Conservation (phyloP, 352 stramenopile genomes). For the Halophytophthora polymorphica region DNA sequence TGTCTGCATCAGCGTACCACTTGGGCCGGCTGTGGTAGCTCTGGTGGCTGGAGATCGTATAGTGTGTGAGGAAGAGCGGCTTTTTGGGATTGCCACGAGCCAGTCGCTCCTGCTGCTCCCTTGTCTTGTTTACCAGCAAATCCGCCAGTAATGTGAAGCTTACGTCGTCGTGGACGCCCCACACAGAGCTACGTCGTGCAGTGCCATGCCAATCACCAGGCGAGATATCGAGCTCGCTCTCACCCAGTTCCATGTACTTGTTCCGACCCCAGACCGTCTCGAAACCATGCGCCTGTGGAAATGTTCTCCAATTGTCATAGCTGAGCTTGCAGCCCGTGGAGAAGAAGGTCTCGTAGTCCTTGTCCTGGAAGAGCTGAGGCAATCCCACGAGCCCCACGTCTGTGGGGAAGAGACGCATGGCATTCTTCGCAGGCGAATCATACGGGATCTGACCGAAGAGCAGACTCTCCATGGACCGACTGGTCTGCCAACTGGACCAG, state of each 20-base stretch:
- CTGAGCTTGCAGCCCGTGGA: slow-evolving; percentile 37
- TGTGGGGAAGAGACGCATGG: slow-evolving; percentile 27
- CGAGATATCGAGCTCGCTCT: slow-evolving; percentile 31
- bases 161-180: slow-evolving; percentile 56
- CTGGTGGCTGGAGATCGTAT: slow-evolving; percentile 58
- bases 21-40: slow-evolving; percentile 29
- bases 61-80: slow-evolving; percentile 51
- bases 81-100: slow-evolving; percentile 22
- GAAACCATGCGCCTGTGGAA: slow-evolving; percentile 49
- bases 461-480: slow-evolving; percentile 53
- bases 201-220: slow-evolving; percentile 28
- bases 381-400: slow-evolving; percentile 32
- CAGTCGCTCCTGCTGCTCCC: slow-evolving; percentile 25
- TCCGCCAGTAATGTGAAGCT: slow-evolving; percentile 42
- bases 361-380: slow-evolving; percentile 48
- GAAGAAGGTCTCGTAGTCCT: slow-evolving; percentile 50
- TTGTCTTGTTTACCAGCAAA: slow-evolving; percentile 47
- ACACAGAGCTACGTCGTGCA: slow-evolving; percentile 15
- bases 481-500: slow-evolving; percentile 62
- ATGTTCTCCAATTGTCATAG: slow-evolving; percentile 51
- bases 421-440: slow-evolving; percentile 32
- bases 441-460: slow-evolving; percentile 50
- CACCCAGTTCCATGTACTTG: slow-evolving; percentile 36
- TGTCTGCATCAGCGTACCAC: slow-evolving; percentile 30
- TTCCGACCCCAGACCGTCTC: slow-evolving; percentile 36